A percentile compares a stretch with the other conserved stretches of the same genome.
Conservation (phyloP, 768 basidiomycete genomes). For the Basidioascus undulatus region DNA sequence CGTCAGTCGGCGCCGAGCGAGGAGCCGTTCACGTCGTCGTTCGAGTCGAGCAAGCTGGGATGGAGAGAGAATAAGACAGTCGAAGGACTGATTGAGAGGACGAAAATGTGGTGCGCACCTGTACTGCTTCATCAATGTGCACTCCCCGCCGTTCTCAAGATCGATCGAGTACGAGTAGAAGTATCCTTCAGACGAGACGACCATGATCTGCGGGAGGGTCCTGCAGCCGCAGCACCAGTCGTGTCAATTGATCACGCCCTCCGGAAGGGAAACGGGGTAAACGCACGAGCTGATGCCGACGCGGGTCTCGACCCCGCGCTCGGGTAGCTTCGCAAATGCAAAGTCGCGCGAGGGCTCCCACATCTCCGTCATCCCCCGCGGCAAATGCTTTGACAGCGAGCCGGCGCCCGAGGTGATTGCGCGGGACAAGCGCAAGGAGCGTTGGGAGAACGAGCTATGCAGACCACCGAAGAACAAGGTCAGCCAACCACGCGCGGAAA, state of each 20-base stretch:
- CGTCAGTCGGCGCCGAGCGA: too few relatives aligned
- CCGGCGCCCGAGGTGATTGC: too few relatives aligned
- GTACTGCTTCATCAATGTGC: constrained; percentile 81
- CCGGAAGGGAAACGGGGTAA: background rate
- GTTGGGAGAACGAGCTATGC: too few relatives aligned
- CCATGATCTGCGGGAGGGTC: constrained; percentile 90
- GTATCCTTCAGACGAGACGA: constrained; percentile 80
- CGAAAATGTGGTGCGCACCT: constrained; percentile 18
- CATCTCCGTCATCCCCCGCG: constrained; percentile 72
- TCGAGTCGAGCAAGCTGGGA: background rate
- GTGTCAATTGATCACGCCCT: background rate
- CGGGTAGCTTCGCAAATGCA: constrained; percentile 64
- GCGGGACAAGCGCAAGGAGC: too few relatives aligned
- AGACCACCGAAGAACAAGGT: too few relatives aligned
- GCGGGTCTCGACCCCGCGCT: constrained; percentile 51
- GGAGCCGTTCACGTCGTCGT: background rate
- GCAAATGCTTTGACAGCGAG: too few relatives aligned
- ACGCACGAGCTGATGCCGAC: constrained; percentile 73
- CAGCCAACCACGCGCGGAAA: too few relatives aligned
- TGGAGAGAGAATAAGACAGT: background rate
- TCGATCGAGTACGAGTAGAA: constrained; percentile 94
- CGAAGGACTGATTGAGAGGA: background rate
- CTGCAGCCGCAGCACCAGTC: constrained; percentile 20
- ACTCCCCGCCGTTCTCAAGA: constrained; percentile 86
- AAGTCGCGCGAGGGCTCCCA: constrained; percentile 95